Evolutionary conservation across 129 eudicot genomes (phyloP).

Genomic region (Saposhnikovia divaricata): DNA sequence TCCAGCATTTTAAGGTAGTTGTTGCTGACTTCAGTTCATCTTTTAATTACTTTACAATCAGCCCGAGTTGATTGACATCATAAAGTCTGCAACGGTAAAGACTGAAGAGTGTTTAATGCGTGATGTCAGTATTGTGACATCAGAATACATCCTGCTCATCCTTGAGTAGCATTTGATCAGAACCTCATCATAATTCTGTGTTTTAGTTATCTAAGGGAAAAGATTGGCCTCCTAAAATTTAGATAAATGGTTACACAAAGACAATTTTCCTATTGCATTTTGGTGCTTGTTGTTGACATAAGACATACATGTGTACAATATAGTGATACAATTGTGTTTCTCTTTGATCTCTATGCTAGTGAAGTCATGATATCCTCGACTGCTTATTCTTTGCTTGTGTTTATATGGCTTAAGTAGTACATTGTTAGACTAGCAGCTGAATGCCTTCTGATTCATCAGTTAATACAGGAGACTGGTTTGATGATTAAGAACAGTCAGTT

Average conservation of each 20-base stretch:
- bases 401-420: not conserved
- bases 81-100: slow-evolving; percentile 57
- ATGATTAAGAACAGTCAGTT: too few relatives aligned
- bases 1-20: not conserved
- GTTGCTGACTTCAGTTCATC: not conserved
- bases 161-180: not conserved
- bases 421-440: not conserved
- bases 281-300: not conserved
- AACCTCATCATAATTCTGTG: not conserved
- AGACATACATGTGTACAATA: not conserved
- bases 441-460: not conserved
- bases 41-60: slow-evolving; percentile 15
- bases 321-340: not conserved
- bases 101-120: slow-evolving; percentile 21
- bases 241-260: not conserved
- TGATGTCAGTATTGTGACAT: not conserved
- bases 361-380: too few relatives aligned
- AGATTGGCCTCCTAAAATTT: not conserved
- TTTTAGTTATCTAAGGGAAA: not conserved
- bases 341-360: not conserved
- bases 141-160: not conserved
- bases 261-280: not conserved
- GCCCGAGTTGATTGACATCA: slow-evolving; percentile 66
- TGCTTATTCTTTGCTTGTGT: too few relatives aligned
- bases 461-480: not conserved